Conservation (phyloP, 805 yeast species). For the Torulaspora maleeae region DNA sequence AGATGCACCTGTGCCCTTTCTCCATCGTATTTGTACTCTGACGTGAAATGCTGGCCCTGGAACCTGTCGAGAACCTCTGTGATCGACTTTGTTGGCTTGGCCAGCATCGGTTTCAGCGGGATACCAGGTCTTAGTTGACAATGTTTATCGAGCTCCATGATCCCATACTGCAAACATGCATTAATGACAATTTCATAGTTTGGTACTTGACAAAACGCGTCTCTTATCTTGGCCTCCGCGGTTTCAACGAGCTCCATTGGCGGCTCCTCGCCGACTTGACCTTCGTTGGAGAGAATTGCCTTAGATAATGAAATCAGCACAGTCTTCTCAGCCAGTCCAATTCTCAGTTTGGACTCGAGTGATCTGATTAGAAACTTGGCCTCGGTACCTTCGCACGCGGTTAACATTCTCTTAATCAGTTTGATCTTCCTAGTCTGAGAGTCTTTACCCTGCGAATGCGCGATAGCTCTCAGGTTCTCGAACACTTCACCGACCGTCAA, state of each 20-base stretch:
- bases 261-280: constrained; percentile 32
- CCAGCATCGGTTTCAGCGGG: constrained; percentile 96
- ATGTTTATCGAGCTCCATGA: constrained; percentile 56
- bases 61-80: constrained; percentile 89
- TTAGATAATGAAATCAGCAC: constrained; percentile 80
- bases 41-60: constrained; percentile 78
- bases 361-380: constrained; percentile 89
- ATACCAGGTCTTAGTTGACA: constrained; percentile 84
- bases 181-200: constrained; percentile 77
- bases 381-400: constrained; percentile 80
- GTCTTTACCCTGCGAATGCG: constrained; percentile 70
- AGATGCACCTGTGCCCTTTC: constrained; percentile 95
- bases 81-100: constrained; percentile 92
- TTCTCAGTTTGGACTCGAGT: constrained; percentile 86
- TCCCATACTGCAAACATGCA: constrained; percentile 62
- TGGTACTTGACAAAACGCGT: constrained; percentile 85
- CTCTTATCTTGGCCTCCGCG: constrained; percentile 77
- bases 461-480: constrained; percentile 67
- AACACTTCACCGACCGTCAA: constrained; percentile 72
- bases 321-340: constrained; percentile 91
- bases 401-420: constrained; percentile 74
- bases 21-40: constrained; percentile 97
- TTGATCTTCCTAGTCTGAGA: constrained; percentile 76
- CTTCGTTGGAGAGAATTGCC: constrained; percentile 67
- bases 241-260: constrained; percentile 45